Evolutionary conservation across 2,329 filamentous ascomycete species (phyloP), one percentile per base, ranked within the genome.

Genomic region (Triangularia setosa): DNA sequence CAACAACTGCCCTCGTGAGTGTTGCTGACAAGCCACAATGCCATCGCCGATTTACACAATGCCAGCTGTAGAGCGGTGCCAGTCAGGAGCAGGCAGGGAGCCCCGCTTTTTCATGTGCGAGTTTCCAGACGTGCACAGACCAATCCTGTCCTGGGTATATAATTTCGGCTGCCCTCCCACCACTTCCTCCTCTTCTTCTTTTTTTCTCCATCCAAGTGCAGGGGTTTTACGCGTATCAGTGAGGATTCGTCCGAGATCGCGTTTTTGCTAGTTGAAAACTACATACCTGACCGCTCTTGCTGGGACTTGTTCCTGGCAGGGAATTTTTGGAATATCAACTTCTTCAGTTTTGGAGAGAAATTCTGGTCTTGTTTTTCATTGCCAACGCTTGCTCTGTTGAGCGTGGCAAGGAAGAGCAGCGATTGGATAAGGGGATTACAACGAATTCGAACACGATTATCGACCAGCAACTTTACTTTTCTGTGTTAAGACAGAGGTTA

Each of bases 201-300:
- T 79, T 82, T 77, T 69, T 76, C 80, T 75, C 73, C 79, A 86
- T 87, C 83, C 81, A 76, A 83, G 86, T 89, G 87, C 87, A 88
- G 80, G 87, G 88, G 90, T 88, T 85, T 89, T 90, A 91, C 84
- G 87, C 85, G 85, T 88, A 86, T 86, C 88, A 89, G 87, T 92
- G 90, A 92, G 87, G 90, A 91, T 88, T 87, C 85, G 87, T 92
- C 90, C 87, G 90, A 92, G 88, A 87, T 86, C 84, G 85, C 85
- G 84, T 91, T 91, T 90, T 91, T 92, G 90, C 90, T 92, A 90
- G 88, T 91, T 91, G 89, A 90, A 90, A 91, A 90, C 89, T 91
- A 90, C 82, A 71, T 55, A 82, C 83, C 85, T 90, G 89, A 91
- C 89, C 83, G 83, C 90, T 93, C 82, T 82, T 83, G 79, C 73